Conservation (phyloP, 2,329 filamentous ascomycete genomes). For the Phyllosticta capitalensis region DNA sequence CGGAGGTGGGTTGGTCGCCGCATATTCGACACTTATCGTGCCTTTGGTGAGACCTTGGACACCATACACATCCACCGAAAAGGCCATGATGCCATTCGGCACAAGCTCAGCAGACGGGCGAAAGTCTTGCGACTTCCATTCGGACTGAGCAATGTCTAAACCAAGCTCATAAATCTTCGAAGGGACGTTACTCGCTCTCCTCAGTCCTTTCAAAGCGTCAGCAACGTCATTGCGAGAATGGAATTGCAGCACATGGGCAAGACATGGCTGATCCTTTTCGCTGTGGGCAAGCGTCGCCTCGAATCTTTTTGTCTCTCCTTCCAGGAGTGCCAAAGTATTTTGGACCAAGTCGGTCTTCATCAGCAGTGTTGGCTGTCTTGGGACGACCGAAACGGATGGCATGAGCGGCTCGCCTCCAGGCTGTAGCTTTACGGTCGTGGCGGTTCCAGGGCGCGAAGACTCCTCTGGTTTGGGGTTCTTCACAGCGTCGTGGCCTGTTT, state of each 20-base stretch:
- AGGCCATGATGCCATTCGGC: slow-evolving; percentile 43
- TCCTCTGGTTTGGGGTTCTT: not conserved
- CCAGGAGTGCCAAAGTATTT: slow-evolving; percentile 81
- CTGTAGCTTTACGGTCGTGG: not conserved
- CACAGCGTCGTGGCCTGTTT: slow-evolving; percentile 1
- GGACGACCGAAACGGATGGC: slow-evolving; percentile 64
- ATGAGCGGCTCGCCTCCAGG: slow-evolving; percentile 8
- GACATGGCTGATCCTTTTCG: slow-evolving; percentile 49
- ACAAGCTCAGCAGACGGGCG: slow-evolving; percentile 25
- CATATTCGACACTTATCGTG: slow-evolving; percentile 3
- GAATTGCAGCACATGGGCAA: slow-evolving; percentile 76
- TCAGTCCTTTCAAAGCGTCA: slow-evolving; percentile 61
- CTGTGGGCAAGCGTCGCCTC: slow-evolving; percentile 68
- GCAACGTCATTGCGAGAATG: slow-evolving; percentile 87
- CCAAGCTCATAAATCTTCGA: slow-evolving; percentile 82
- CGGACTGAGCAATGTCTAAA: slow-evolving; percentile 60
- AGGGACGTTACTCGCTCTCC: slow-evolving; percentile 66
- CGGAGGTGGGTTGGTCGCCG: slow-evolving; percentile 3
- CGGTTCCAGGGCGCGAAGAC: slow-evolving; percentile 1
- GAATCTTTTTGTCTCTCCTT: slow-evolving; percentile 75
- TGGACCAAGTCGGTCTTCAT: slow-evolving; percentile 72
- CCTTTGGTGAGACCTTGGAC: slow-evolving; percentile 3
- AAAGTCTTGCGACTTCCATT: slow-evolving; percentile 15
- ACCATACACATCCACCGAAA: slow-evolving; percentile 4
- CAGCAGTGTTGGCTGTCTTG: slow-evolving; percentile 65